Evolutionary conservation across 495 filamentous ascomycete species (phyloP).

Genomic region (Penicillium subrubescens): DNA sequence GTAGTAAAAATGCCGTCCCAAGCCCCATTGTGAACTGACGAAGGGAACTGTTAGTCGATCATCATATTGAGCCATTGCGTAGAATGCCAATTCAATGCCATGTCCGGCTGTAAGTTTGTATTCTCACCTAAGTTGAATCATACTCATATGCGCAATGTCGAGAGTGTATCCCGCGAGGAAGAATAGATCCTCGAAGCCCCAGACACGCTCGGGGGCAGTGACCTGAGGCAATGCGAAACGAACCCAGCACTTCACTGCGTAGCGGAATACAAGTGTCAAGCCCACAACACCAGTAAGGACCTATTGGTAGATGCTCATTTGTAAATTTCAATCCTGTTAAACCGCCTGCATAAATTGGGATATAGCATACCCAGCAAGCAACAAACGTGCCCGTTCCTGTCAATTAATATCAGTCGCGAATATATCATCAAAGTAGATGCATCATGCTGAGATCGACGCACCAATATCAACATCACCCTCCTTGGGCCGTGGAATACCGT

Average conservation of each 20-base stretch:
- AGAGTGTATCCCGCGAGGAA: conserved; percentile 34
- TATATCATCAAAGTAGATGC: not conserved
- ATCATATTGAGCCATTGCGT: not conserved
- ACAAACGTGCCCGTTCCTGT: conserved; percentile 29
- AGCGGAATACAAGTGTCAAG: conserved; percentile 34
- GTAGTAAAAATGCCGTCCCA: conserved; percentile 39
- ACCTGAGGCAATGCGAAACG: conserved; percentile 39
- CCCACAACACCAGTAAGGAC: conserved; percentile 35
- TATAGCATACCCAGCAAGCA: conserved; percentile 34
- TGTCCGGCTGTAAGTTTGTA: not conserved
- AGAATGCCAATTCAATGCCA: not conserved
- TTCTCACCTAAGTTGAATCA: conserved; percentile 35
- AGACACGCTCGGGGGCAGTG: conserved; percentile 34
- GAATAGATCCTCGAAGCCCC: conserved; percentile 40
- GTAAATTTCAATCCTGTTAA: not conserved
- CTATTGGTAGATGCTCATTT: conserved; percentile 12
- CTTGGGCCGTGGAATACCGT: conserved; percentile 26
- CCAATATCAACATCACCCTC: conserved; percentile 38
- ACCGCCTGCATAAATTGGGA: not conserved
- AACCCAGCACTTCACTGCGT: conserved; percentile 37
- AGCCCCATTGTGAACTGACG: conserved; percentile 31
- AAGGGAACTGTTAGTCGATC: not conserved
- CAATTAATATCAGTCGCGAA: conserved; percentile 9
- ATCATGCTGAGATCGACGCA: conserved; percentile 13
- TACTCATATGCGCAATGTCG: conserved; percentile 36